A percentile compares a stretch with the other conserved stretches of the same genome.
These are phyloP conservation scores for Sordariomycetes sp. DNA, from an alignment of 2,329 filamentous ascomycete genomes.

Conservation along the genomic window DNA sequence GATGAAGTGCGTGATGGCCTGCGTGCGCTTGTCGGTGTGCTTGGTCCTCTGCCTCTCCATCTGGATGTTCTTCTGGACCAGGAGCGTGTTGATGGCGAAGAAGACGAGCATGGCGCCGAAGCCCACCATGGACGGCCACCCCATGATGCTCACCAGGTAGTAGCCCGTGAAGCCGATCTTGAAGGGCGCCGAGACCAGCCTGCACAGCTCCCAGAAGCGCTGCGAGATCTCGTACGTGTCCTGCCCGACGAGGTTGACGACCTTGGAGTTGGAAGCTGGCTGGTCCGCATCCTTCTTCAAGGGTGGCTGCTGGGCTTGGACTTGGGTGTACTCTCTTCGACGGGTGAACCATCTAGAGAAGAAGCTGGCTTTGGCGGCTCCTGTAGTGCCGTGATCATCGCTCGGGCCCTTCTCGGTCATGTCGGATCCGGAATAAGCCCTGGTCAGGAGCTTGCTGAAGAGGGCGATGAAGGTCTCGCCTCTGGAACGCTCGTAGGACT, in stretches of 20 bases:
- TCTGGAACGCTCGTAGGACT: constrained; percentile 73
- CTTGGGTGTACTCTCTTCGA: constrained; percentile 6
- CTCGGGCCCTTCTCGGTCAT: constrained; percentile 22
- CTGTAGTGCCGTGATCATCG: constrained; percentile 4
- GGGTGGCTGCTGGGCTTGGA: constrained; percentile 7
- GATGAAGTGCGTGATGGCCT: constrained; percentile 77
- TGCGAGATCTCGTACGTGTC: constrained; percentile 79
- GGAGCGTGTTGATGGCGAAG: constrained; percentile 58
- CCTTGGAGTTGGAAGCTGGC: constrained; percentile 79
- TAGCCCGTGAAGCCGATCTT: constrained; percentile 60
- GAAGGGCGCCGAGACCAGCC: constrained; percentile 66
- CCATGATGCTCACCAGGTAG: constrained; percentile 64
- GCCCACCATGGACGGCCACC: constrained; percentile 69
- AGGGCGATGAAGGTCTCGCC: constrained; percentile 50
- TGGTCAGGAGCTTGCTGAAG: constrained; percentile 26
- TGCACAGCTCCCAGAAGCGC: constrained; percentile 78
- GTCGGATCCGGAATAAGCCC: constrained; percentile 27
- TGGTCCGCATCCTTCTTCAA: no score
- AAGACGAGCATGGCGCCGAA: constrained; percentile 60
- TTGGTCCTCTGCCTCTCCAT: constrained; percentile 63
- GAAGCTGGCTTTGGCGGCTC: constrained; percentile 1
- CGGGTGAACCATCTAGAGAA: constrained; percentile 9
- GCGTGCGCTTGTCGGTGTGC: constrained; percentile 69
- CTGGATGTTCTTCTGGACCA: constrained; percentile 56
- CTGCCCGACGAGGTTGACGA: constrained; percentile 75